Evolutionary conservation across 2,329 filamentous ascomycete genomes (phyloP).

Genomic region (Ascochyta lentis): DNA sequence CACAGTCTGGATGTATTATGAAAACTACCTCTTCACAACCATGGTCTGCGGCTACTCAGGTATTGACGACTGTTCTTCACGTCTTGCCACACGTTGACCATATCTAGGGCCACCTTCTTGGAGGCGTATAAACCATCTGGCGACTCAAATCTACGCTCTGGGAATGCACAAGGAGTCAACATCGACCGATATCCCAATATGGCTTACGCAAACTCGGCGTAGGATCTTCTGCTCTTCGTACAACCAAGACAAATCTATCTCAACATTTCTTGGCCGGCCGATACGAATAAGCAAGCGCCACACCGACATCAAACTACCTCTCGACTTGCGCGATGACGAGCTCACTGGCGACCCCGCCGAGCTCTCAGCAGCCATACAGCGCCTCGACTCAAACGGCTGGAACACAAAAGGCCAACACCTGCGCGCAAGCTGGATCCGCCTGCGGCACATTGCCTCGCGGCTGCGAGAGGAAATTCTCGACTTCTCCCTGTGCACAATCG

Average conservation of each 20-base stretch:
- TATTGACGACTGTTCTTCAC: conserved; percentile 4
- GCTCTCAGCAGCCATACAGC: conserved; percentile 24
- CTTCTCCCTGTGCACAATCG: conserved; percentile 32
- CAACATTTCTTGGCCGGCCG: conserved; percentile 45
- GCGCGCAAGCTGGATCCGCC: conserved; percentile 39
- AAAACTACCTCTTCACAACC: conserved; percentile 48
- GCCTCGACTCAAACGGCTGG: conserved; percentile 44
- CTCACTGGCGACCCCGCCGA: conserved; percentile 28
- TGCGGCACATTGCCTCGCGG: conserved; percentile 32
- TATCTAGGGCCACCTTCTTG: conserved; percentile 36
- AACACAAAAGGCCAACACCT: conserved; percentile 46
- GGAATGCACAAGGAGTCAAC: conserved; percentile 43
- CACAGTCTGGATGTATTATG: conserved; percentile 41
- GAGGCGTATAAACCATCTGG: conserved; percentile 41
- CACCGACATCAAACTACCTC: conserved; percentile 38
- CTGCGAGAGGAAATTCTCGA: conserved; percentile 46
- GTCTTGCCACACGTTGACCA: neutral
- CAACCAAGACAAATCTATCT: conserved; percentile 43
- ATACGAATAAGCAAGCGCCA: conserved; percentile 40
- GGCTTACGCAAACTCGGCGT: conserved; percentile 39
- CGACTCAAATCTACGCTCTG: conserved; percentile 40
- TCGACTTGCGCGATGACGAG: conserved; percentile 41
- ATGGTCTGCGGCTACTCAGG: conserved; percentile 49
- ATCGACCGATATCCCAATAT: conserved; percentile 31
- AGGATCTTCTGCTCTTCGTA: conserved; percentile 39